Evolutionary conservation across 2,329 filamentous ascomycete genomes (phyloP).

Genomic region (Periconia sp.): DNA sequence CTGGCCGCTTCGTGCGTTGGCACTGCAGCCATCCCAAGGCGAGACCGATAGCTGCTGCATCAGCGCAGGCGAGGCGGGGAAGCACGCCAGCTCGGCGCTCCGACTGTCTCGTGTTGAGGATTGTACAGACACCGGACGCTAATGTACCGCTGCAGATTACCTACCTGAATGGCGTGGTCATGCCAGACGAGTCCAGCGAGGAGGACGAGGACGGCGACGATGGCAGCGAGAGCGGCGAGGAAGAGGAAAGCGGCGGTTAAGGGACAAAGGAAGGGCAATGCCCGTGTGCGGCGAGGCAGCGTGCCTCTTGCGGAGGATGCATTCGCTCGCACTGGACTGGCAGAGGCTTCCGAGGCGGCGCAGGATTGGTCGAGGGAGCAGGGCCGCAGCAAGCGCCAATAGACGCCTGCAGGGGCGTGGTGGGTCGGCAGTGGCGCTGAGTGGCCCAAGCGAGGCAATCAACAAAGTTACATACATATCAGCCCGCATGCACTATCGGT

Average conservation of each 20-base stretch:
- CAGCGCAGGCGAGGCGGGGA: slow-evolving; percentile 19
- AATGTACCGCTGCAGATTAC: slow-evolving; percentile 50
- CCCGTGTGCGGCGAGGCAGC: slow-evolving; percentile 24
- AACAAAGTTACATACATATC: slow-evolving; percentile 15
- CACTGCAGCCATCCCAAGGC: slow-evolving; percentile 36
- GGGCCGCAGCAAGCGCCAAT: slow-evolving; percentile 34
- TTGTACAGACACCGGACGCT: slow-evolving; percentile 23
- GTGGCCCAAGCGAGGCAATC: slow-evolving; percentile 18
- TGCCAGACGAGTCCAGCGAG: slow-evolving; percentile 52
- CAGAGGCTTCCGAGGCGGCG: slow-evolving; percentile 1
- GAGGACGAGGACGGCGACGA: slow-evolving; percentile 37
- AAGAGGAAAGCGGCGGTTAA: slow-evolving; percentile 31
- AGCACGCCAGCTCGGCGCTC: slow-evolving; percentile 14
- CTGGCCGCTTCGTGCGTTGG: slow-evolving; percentile 35
- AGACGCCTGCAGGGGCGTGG: slow-evolving; percentile 17
- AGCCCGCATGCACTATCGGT: slow-evolving; percentile 14
- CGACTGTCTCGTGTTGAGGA: slow-evolving; percentile 12
- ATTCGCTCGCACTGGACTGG: slow-evolving; percentile 9
- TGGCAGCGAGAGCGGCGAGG: slow-evolving; percentile 30
- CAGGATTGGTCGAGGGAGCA: slow-evolving; percentile 26
- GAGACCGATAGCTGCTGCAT: slow-evolving; percentile 28
- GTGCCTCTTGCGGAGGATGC: slow-evolving; percentile 4
- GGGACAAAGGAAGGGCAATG: slow-evolving; percentile 11
- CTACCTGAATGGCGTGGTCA: slow-evolving; percentile 57
- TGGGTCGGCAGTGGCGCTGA: slow-evolving; percentile 25